Conservation (phyloP, 2,329 filamentous ascomycete species). For the Clonostachys rosea region DNA sequence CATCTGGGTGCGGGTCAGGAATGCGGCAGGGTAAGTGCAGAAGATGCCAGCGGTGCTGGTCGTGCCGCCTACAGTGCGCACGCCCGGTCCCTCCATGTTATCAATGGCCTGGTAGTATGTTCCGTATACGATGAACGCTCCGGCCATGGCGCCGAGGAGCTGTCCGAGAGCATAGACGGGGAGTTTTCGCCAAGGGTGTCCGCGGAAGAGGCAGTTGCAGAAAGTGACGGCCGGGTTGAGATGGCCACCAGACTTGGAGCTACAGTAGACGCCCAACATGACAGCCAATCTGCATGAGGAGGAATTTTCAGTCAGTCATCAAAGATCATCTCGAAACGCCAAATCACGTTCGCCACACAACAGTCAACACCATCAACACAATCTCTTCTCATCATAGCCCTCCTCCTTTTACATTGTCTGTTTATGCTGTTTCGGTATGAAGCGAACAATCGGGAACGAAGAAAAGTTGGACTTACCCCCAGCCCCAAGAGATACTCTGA, state of each 20-base stretch:
- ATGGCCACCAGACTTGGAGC: conserved; percentile 61
- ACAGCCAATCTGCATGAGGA: conserved; percentile 47
- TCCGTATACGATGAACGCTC: conserved; percentile 53
- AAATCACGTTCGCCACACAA: no score
- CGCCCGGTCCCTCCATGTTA: conserved; percentile 52
- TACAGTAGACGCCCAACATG: conserved; percentile 66
- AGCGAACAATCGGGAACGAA: no score
- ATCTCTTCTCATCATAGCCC: no score
- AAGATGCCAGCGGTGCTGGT: conserved; percentile 67
- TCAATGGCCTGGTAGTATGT: conserved; percentile 65
- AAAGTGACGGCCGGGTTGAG: conserved; percentile 70
- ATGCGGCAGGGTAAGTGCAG: conserved; percentile 65
- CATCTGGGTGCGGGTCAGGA: conserved; percentile 61
- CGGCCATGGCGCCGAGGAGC: conserved; percentile 62
- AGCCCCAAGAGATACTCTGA: conserved; percentile 44
- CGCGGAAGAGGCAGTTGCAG: conserved; percentile 63
- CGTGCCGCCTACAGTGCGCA: conserved; percentile 54
- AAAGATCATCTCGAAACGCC: not conserved
- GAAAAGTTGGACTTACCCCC: conserved; percentile 30
- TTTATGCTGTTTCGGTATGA: no score
- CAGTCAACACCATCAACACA: no score
- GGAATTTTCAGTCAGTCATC: not conserved
- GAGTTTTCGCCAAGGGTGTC: conserved; percentile 65
- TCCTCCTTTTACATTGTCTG: no score
- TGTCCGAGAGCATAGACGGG: conserved; percentile 65